Conservation (phyloP, 2,329 filamentous ascomycete species). For the Sporothrix humicola region DNA sequence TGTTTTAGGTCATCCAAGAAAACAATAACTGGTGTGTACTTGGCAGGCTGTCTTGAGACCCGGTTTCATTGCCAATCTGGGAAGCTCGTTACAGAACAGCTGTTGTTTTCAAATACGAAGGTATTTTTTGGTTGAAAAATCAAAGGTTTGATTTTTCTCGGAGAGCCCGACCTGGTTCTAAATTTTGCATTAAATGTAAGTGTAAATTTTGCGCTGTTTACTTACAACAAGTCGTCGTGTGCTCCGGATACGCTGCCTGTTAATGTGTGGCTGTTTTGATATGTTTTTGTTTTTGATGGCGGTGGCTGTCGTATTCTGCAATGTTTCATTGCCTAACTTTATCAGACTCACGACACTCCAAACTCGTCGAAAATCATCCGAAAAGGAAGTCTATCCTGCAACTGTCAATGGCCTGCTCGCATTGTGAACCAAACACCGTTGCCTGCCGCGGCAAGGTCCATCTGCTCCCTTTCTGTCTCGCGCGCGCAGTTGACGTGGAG, state of each 20-base stretch:
- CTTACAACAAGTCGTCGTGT: too few relatives aligned
- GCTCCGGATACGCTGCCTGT: too few relatives aligned
- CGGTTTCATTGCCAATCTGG: not conserved
- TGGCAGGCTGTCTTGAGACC: not conserved
- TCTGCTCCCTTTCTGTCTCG: not conserved
- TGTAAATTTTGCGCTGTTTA: too few relatives aligned
- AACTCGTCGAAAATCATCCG: too few relatives aligned
- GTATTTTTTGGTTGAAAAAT: not conserved
- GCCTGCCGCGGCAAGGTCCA: conserved; percentile 1
- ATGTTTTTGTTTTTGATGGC: not conserved
- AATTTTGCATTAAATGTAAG: too few relatives aligned
- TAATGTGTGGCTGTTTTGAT: too few relatives aligned
- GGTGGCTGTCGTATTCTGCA: not conserved
- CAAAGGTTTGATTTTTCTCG: too few relatives aligned
- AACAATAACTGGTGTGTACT: not conserved
- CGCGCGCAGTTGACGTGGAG: not conserved
- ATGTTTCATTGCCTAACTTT: not conserved
- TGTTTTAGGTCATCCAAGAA: too few relatives aligned
- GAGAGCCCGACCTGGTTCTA: too few relatives aligned
- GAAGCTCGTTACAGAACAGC: not conserved
- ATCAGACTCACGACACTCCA: too few relatives aligned
- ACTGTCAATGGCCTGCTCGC: too few relatives aligned
- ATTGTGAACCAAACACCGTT: not conserved
- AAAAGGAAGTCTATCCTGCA: too few relatives aligned
- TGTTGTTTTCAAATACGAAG: not conserved